Conservation (phyloP, 2,329 filamentous ascomycete species). For the Trichophyton rubrum region DNA sequence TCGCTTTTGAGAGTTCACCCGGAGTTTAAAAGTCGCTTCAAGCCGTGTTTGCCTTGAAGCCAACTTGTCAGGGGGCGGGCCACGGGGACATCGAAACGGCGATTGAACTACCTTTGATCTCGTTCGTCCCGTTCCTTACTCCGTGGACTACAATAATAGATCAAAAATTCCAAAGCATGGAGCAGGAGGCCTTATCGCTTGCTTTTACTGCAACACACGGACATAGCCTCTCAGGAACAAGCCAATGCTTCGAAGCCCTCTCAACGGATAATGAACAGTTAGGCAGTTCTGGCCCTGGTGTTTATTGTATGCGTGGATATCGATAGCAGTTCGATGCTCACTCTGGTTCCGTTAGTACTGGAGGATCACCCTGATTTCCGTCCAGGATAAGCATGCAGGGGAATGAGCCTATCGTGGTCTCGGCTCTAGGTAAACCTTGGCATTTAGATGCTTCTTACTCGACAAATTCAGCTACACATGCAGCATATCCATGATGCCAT, state of each 20-base stretch:
- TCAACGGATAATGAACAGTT: background rate
- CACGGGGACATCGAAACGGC: background rate
- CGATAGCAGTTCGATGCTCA: no score
- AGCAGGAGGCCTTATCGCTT: background rate
- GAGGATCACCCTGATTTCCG: no score
- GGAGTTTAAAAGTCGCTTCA: background rate
- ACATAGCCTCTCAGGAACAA: background rate
- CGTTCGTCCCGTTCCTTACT: background rate
- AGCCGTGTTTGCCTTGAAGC: background rate
- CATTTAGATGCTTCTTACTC: no score
- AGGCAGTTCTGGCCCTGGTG: background rate
- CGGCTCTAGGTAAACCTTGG: no score
- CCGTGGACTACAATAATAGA: background rate
- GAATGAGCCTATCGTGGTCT: no score
- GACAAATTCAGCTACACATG: no score
- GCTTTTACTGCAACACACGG: background rate
- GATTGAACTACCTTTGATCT: background rate
- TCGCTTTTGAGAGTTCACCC: background rate
- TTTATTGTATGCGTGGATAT: no score
- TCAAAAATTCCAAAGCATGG: background rate
- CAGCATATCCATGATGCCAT: no score
- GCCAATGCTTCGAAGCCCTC: background rate
- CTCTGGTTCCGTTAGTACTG: no score
- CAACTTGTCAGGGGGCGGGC: background rate
- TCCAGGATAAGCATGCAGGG: no score